phyloP scores from a whole-genome alignment of 2,329 filamentous ascomycete genomes.

The Fusarium nematophilum region DNA sequence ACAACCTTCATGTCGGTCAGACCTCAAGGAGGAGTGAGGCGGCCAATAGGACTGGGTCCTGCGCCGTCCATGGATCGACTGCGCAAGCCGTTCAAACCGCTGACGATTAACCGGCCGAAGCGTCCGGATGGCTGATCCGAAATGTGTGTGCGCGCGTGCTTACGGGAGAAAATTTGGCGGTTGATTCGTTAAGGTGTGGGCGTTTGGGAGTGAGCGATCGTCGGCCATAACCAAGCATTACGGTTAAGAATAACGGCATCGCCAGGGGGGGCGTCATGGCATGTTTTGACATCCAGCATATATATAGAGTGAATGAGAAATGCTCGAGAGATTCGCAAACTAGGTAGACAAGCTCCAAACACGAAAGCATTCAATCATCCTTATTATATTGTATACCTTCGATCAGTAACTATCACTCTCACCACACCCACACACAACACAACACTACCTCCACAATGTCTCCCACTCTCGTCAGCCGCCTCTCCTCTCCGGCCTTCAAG shows the following conservation, averaged over 20 bases:
- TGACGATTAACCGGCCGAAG: conserved; percentile 61
- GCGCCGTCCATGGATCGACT: conserved; percentile 63
- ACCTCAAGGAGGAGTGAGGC: conserved; percentile 54
- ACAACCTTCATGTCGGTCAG: conserved; percentile 61
- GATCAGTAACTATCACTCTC: not conserved
- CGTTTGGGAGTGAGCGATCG: conserved; percentile 6
- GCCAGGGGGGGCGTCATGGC: not conserved
- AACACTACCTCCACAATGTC: conserved; percentile 30
- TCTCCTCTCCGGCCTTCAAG: conserved; percentile 23
- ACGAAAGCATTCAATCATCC: not conserved
- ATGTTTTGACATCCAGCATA: conserved; percentile 2
- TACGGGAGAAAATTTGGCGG: conserved; percentile 1
- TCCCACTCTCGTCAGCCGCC: conserved; percentile 29
- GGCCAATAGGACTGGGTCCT: conserved; percentile 58
- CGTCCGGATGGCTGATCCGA: conserved; percentile 35
- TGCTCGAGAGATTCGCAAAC: conserved; percentile 1
- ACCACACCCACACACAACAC: not conserved
- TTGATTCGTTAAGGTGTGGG: conserved; percentile 12
- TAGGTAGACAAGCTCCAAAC: conserved; percentile 5
- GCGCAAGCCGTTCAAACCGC: conserved; percentile 66
- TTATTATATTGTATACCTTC: not conserved
- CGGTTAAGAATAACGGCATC: conserved; percentile 40
- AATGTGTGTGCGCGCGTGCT: conserved; percentile 7
- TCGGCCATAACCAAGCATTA: conserved; percentile 24
- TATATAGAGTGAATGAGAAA: conserved; percentile 9